Base-by-base conservation (phyloP, 495 filamentous ascomycete species). In the Aspergillus avenaceus region DNA sequence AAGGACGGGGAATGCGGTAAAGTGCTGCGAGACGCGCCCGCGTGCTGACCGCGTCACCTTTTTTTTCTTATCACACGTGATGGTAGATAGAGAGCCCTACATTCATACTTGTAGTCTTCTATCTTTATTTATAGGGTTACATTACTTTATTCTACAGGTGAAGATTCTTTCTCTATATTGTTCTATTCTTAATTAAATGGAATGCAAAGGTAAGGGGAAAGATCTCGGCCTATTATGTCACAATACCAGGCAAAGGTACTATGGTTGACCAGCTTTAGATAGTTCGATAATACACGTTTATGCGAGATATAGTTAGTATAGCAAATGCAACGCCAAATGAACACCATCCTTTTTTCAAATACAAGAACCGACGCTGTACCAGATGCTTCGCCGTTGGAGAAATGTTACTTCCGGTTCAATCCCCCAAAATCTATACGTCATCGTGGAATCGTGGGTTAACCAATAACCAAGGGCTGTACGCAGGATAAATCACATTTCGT, bases 51-150 rank as follows among this genome's bases (percentile, higher is more conserved):
- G 58, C 53, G 53, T 54, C 50, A 28, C 47, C 13, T 18, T 7
- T 18, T 19, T 21, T 38, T 24, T 8, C 19, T 28, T 54, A 56
- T 60, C 57, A 23, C 53, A 56, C 53, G 53, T 56, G 57, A 56
- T 16, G 5, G 18, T 1, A 2, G 19, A 23, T 6, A n/a, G 23
- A 21, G 14, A 41, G 14, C n/a, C 40, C 7, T 1, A 1, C 40
- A 5, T 14, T 19, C 38, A 21, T 16, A 8, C n/a, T n/a, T 31
- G 28, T 8, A 31, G 28, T n/a, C 28, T n/a, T 31, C 28, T 31
- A 31, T 31, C 28, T 8, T n/a, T n/a, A n/a, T n/a, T n/a, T n/a
- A n/a, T n/a, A n/a, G n/a, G n/a, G n/a, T n/a, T n/a, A n/a, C n/a
- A n/a, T n/a, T n/a, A n/a, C n/a, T n/a, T n/a, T n/a, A n/a, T n/a